Base-by-base conservation (phyloP, 345 rosid species). In the Nephelium lappaceum region DNA sequence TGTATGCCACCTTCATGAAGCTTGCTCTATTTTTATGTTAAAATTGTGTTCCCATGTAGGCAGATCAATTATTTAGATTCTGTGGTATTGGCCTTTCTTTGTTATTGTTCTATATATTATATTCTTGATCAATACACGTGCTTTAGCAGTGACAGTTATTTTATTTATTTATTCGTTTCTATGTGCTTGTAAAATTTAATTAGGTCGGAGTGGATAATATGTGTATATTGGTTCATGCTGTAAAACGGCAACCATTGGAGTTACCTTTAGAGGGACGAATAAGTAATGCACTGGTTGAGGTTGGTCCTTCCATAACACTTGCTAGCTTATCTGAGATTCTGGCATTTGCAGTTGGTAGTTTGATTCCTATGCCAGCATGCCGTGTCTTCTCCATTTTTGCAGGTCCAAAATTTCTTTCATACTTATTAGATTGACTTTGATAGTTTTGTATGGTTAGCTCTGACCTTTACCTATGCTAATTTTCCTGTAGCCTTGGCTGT, bases 181-280 rank as follows among this genome's bases (percentile, higher is more conserved):
- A n/a, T n/a, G 5, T 23, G 23, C 70, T 47, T 31, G 21, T 43
- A 39, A 74, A 57, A 51, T 76, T 66, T 76, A 62, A 65, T 80
- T 78, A 95, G 99, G 99, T 95, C 45, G 99, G 99, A 79, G 99
- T 95, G 83, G 99, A 95, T 79, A 95, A 95, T 81, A 95, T 95
- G 99, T 95, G 97, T 83, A 94, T 95, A 84, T 84, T 95, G 90
- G 97, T 95, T 83, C 95, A 92, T 86, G 95, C 99, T 86, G 97
- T 95, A 77, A 95, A 95, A 82, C 85, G 99, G 62, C 98, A 92
- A 79, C 85, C 95, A 38, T 57, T 78, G 62, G 91, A 93, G 78
- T 79, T 89, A 79, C 85, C 95, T 74, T 71, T 92, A 74, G 99
- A 95, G 80, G 91, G 86, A 77, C 87, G 91, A 81, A 90, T 95